Conservation (phyloP, 192 early-diverging fungal species). For the Linnemannia zychae region DNA sequence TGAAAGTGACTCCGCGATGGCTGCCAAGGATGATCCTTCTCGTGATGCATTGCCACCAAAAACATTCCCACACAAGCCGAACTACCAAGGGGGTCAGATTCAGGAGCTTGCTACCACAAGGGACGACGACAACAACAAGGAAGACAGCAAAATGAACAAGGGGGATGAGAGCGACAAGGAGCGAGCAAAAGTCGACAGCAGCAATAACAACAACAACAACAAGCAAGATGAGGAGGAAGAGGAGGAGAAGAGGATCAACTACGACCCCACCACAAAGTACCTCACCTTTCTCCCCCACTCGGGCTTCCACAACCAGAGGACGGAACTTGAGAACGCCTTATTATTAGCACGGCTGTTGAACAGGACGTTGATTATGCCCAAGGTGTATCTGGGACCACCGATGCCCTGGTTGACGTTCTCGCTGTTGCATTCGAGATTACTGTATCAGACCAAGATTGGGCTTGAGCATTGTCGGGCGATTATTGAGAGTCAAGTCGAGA, state of each 20-base stretch:
- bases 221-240: neutral
- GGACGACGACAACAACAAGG: neutral
- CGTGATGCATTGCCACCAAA: neutral
- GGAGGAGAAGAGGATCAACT: neutral
- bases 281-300: slow-evolving; percentile 67
- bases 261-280: slow-evolving; percentile 40
- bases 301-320: slow-evolving; percentile 68
- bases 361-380: slow-evolving; percentile 67
- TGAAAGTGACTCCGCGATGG: neutral
- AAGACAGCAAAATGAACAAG: no score
- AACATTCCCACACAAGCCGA: neutral
- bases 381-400: slow-evolving; percentile 64
- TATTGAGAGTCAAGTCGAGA: slow-evolving; percentile 25
- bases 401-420: slow-evolving; percentile 65
- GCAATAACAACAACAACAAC: no score
- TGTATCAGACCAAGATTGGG: slow-evolving; percentile 66
- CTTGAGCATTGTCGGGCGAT: slow-evolving; percentile 64
- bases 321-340: slow-evolving; percentile 64
- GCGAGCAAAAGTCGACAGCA: no score
- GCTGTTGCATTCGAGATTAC: slow-evolving; percentile 60
- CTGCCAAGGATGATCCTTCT: neutral
- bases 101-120: neutral
- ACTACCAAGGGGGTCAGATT: neutral
- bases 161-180: neutral
- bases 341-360: slow-evolving; percentile 61